Conservation (phyloP, 805 yeast genomes). For the Naumovozyma baii region DNA sequence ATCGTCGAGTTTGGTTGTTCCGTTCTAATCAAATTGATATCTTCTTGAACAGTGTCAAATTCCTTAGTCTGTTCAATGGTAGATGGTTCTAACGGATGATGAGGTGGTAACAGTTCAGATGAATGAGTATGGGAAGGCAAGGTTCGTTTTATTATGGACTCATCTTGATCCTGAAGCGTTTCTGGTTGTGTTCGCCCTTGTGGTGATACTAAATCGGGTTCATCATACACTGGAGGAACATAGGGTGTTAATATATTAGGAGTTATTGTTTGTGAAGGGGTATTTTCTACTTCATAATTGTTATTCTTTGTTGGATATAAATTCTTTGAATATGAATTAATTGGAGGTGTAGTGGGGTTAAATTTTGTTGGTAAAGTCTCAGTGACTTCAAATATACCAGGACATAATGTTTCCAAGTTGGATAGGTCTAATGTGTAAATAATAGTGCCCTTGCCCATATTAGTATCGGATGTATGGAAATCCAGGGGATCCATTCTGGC, state of each 20-base stretch:
- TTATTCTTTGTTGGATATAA: slow-evolving; percentile 2
- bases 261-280: slow-evolving; percentile 4
- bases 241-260: slow-evolving; percentile 26
- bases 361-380: not conserved
- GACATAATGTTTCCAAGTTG: slow-evolving; percentile 28
- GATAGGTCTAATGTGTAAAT: slow-evolving; percentile 54
- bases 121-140: not conserved
- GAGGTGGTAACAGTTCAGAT: not conserved
- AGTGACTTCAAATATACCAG: slow-evolving; percentile 23
- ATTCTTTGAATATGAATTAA: not conserved
- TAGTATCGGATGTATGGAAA: slow-evolving; percentile 43
- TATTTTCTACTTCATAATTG: slow-evolving; percentile 3
- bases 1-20: not conserved
- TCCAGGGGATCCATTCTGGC: slow-evolving; percentile 40
- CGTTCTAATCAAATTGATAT: not conserved
- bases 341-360: slow-evolving; percentile 15
- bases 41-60: slow-evolving; percentile 17
- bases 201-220: too few relatives aligned
- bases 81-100: not conserved
- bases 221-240: slow-evolving; percentile 7
- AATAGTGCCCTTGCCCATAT: slow-evolving; percentile 48
- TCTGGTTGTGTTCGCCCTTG: too few relatives aligned
- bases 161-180: too few relatives aligned
- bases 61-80: slow-evolving; percentile 23
- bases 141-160: too few relatives aligned